Evolutionary conservation across 371 early-diverging fungal species (phyloP).

Genomic region (Syncephalastrum monosporum): DNA sequence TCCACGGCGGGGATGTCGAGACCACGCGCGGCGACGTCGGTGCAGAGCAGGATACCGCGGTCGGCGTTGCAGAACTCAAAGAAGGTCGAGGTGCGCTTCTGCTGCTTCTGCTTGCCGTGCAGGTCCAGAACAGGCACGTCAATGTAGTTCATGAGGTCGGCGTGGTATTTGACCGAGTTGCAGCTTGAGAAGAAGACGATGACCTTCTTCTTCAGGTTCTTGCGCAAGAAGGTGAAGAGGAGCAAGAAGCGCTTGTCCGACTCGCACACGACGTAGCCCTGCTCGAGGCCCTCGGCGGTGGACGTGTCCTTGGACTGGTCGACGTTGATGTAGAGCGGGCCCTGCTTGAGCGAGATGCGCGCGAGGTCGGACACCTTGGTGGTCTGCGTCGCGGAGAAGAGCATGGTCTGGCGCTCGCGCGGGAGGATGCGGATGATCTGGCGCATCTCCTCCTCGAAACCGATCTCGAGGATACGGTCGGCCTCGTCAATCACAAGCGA

Average conservation of each 20-base stretch:
- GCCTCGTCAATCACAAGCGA: constrained; percentile 99
- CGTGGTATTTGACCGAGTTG: constrained; percentile 93
- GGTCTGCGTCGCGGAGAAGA: constrained; percentile 93
- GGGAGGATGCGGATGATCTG: constrained; percentile 76
- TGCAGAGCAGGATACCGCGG: constrained; percentile 83
- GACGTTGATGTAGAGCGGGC: constrained; percentile 59
- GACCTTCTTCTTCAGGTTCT: constrained; percentile 53
- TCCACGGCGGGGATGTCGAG: constrained; percentile 95
- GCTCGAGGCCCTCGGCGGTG: constrained; percentile 26
- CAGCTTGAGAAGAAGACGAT: constrained; percentile 91
- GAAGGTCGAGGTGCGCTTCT: constrained; percentile 75
- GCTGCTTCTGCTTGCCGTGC: constrained; percentile 80
- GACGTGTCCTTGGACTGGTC: constrained; percentile 31
- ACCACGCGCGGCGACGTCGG: constrained; percentile 99
- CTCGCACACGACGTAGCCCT: constrained; percentile 42
- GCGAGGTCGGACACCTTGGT: constrained; percentile 83
- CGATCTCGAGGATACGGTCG: constrained; percentile 96
- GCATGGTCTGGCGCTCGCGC: constrained; percentile 73
- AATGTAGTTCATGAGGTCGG: constrained; percentile 54
- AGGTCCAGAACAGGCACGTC: constrained; percentile 58
- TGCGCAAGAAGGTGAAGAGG: constrained; percentile 30
- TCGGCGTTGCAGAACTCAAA: constrained; percentile 68
- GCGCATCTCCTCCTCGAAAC: constrained; percentile 93
- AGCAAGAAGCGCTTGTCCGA: constrained; percentile 45
- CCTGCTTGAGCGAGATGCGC: constrained; percentile 73